Evolutionary conservation across 2,329 filamentous ascomycete species (phyloP).

Genomic region (Talaromyces sp.): DNA sequence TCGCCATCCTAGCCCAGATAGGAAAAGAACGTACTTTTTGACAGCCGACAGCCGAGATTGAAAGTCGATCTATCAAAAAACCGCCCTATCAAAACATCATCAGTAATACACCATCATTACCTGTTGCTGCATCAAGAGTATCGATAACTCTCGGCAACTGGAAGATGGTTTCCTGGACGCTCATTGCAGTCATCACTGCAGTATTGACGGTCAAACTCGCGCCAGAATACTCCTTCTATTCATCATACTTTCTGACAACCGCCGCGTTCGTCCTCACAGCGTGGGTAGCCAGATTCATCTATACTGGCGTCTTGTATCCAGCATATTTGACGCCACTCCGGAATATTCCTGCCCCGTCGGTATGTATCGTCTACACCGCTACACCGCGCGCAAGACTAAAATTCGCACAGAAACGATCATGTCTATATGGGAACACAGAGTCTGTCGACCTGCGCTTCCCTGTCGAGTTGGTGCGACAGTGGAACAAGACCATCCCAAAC

Average conservation of each 20-base stretch:
- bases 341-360: constrained; percentile 52
- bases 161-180: constrained; percentile 15
- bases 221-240: constrained; percentile 9
- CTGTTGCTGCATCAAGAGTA: not conserved
- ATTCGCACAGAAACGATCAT: constrained; percentile 34
- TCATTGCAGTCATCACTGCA: constrained; percentile 3
- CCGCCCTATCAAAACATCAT: not conserved
- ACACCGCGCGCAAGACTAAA: not conserved
- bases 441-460: constrained; percentile 38
- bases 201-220: not conserved
- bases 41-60: not conserved
- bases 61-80: not conserved
- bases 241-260: constrained; percentile 29
- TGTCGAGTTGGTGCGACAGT: constrained; percentile 38
- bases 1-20: not conserved
- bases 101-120: not conserved
- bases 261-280: constrained; percentile 24
- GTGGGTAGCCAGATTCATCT: constrained; percentile 26
- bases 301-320: constrained; percentile 53
- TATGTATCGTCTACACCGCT: constrained; percentile 28
- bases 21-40: not conserved
- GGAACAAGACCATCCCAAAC: constrained; percentile 61
- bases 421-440: constrained; percentile 46
- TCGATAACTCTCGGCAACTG: not conserved
- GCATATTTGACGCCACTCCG: constrained; percentile 56